phyloP scores from a whole-genome alignment of 202 grass and related monocot genomes.

The Eragrostis tef region DNA sequence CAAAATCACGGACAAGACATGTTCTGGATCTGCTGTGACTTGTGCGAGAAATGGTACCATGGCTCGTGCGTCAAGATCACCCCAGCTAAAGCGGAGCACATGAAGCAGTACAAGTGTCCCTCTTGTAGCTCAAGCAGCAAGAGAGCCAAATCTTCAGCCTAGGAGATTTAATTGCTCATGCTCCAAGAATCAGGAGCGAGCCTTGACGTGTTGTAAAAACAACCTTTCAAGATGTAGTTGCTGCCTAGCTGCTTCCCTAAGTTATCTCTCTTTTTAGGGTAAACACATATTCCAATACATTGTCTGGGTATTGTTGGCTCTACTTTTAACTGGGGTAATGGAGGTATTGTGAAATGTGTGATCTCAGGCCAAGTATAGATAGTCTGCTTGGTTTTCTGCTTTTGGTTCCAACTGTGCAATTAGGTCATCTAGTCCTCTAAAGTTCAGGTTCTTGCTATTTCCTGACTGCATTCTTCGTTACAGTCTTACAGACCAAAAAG shows the following conservation, averaged over 20 bases:
- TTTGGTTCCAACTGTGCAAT: neutral
- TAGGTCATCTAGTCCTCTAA: neutral
- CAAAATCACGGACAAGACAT: constrained; percentile 69
- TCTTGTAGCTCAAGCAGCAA: constrained; percentile 71
- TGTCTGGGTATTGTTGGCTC: neutral
- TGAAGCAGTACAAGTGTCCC: constrained; percentile 82
- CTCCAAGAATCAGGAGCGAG: constrained; percentile 15
- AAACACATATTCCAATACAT: constrained; percentile 20
- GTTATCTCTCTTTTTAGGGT: constrained; percentile 24
- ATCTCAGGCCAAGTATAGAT: constrained; percentile 5
- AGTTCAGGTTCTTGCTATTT: neutral
- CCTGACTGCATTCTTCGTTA: neutral
- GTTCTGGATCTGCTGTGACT: constrained; percentile 82
- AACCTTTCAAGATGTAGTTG: constrained; percentile 8
- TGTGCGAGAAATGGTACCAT: constrained; percentile 84
- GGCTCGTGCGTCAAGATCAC: constrained; percentile 82
- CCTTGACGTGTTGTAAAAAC: constrained; percentile 47
- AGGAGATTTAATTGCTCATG: constrained; percentile 2
- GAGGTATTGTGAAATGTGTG: neutral
- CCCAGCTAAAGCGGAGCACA: constrained; percentile 71
- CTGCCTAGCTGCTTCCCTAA: constrained; percentile 6
- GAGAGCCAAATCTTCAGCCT: constrained; percentile 56
- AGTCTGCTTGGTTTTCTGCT: neutral
- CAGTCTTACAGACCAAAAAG: neutral
- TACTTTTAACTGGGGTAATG: constrained; percentile 22